Conservation (phyloP, 225 moss, liverwort and hornwort species). For the Thuidium tamariscinum region DNA sequence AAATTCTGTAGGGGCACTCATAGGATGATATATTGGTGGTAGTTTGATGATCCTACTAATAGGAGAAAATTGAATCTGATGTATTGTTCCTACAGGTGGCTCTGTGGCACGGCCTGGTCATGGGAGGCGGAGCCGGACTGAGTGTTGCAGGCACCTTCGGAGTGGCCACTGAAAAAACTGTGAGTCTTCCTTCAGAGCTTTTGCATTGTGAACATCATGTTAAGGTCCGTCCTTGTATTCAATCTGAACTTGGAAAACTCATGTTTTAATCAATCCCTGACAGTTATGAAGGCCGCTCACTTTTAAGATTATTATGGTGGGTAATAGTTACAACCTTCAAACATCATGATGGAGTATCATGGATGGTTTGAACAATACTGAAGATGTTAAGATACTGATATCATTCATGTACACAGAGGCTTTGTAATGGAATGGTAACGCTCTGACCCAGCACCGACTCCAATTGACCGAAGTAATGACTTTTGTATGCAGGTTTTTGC, state of each 20-base stretch:
- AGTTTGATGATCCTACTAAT: background rate
- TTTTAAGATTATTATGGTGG: background rate
- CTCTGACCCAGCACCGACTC: background rate
- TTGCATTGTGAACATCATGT: background rate
- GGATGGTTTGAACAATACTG: background rate
- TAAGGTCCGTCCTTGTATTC: background rate
- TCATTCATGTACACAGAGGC: background rate
- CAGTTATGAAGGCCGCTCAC: too few species aligned
- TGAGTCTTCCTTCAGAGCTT: background rate
- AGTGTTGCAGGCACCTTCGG: conserved; percentile 49
- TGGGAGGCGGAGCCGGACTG: conserved; percentile 93
- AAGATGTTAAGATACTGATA: background rate
- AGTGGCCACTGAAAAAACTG: conserved; percentile 93
- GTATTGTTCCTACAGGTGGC: conserved; percentile 39
- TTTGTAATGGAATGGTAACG: background rate
- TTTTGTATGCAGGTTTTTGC: conserved; percentile 51
- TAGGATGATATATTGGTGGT: background rate
- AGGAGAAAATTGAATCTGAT: background rate
- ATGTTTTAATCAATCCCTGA: background rate
- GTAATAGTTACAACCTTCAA: background rate
- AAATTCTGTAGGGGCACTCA: background rate
- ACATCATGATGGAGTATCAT: too few species aligned
- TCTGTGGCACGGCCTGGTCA: conserved; percentile 68
- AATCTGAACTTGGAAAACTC: background rate
- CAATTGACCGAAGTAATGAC: background rate